Conservation (phyloP, 2,329 filamentous ascomycete species). For the Botryotinia convoluta region DNA sequence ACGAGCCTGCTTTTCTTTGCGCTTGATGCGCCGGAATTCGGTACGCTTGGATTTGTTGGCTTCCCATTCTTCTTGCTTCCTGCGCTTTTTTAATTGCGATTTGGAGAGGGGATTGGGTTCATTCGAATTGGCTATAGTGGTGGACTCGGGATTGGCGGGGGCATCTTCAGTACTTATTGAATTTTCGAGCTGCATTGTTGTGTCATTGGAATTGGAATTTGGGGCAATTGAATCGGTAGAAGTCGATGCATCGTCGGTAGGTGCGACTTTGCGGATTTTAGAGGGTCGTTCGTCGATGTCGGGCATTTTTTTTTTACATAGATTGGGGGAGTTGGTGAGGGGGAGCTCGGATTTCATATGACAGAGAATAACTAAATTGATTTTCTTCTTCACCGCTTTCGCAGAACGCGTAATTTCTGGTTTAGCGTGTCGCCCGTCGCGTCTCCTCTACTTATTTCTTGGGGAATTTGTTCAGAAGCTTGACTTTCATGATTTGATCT, state of each 20-base stretch:
- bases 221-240: neutral
- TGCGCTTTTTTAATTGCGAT: constrained; percentile 78
- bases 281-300: constrained; percentile 19
- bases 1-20: constrained; percentile 49
- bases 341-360: neutral
- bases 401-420: constrained; percentile 1
- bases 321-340: neutral
- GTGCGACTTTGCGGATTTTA: constrained; percentile 18
- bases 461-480: neutral
- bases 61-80: constrained; percentile 72
- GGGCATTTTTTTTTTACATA: constrained; percentile 18
- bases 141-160: neutral
- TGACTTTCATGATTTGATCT: neutral
- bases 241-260: neutral
- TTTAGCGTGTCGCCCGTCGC: constrained; percentile 11
- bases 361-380: constrained; percentile 9
- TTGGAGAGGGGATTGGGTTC: constrained; percentile 61
- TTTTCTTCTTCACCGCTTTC: constrained; percentile 10
- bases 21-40: constrained; percentile 51
- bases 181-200: neutral
- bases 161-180: neutral
- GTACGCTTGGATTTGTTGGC: constrained; percentile 61
- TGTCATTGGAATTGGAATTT: neutral
- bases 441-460: neutral
- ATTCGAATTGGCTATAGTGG: neutral